These are phyloP conservation scores for Cladosporium sphaerospermum DNA, from an alignment of 2,329 filamentous ascomycete species.

Conservation along the genomic window DNA sequence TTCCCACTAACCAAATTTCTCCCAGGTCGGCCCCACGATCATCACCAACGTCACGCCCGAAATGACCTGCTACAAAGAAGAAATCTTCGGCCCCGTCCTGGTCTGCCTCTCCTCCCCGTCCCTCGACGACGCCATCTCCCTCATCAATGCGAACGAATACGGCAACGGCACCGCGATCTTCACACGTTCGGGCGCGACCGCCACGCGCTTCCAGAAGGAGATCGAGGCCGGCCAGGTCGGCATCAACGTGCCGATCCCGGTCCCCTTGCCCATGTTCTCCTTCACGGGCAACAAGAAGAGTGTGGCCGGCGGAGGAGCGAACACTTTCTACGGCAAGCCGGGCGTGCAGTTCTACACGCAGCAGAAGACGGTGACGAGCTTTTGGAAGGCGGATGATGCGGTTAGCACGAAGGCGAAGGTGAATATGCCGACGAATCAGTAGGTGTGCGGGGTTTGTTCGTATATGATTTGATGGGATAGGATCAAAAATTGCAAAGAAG, in stretches of 20 bases:
- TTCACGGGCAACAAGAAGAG: conserved; percentile 70
- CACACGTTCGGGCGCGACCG: conserved; percentile 69
- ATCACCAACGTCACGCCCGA: conserved; percentile 72
- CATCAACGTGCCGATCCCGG: conserved; percentile 75
- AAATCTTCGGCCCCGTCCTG: conserved; percentile 80
- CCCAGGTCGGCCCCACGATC: conserved; percentile 69
- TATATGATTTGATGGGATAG: too few relatives aligned
- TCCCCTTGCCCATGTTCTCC: conserved; percentile 38
- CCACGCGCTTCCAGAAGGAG: conserved; percentile 69
- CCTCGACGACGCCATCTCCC: conserved; percentile 69
- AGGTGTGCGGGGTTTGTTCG: neutral
- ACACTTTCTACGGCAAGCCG: conserved; percentile 90
- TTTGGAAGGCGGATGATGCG: conserved; percentile 84
- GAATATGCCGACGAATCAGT: conserved; percentile 69
- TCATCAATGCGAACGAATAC: conserved; percentile 83
- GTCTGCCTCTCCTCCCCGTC: conserved; percentile 74
- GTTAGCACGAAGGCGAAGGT: conserved; percentile 78
- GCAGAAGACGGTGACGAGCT: conserved; percentile 90
- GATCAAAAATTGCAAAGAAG: too few relatives aligned
- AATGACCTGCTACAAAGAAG: conserved; percentile 79
- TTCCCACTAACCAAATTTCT: conserved; percentile 16
- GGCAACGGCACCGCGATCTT: conserved; percentile 84
- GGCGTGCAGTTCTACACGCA: conserved; percentile 95
- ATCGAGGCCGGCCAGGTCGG: conserved; percentile 83
- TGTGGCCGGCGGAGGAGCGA: conserved; percentile 83